Evolutionary conservation across 202 grass and related monocot genomes (phyloP).

Genomic region (Panicum virgatum): DNA sequence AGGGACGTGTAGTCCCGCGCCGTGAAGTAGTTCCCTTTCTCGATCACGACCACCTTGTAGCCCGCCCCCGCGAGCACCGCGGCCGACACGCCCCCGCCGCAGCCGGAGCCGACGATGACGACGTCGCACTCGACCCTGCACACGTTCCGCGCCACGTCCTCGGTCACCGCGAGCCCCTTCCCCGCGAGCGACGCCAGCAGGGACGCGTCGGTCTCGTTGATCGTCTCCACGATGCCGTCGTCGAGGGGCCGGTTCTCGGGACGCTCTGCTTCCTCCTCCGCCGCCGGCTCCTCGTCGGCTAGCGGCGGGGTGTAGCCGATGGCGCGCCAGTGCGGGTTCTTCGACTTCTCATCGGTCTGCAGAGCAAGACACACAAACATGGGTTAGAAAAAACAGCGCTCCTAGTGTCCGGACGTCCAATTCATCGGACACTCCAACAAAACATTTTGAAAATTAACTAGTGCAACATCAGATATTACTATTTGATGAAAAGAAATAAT

Average conservation of each 20-base stretch:
- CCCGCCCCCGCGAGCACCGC: slow-evolving; percentile 70
- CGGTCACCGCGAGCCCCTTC: slow-evolving; percentile 49
- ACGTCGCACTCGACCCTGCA: slow-evolving; percentile 66
- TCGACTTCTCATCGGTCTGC: slow-evolving; percentile 73
- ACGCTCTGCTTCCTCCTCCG: not conserved
- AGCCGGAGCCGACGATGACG: slow-evolving; percentile 75
- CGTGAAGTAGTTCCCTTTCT: slow-evolving; percentile 92
- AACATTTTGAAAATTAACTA: too few species aligned
- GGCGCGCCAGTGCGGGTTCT: slow-evolving; percentile 77
- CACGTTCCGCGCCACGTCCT: slow-evolving; percentile 20
- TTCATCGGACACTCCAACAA: too few species aligned
- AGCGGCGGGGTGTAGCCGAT: slow-evolving; percentile 62
- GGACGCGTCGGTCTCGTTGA: slow-evolving; percentile 53
- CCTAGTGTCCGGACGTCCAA: too few species aligned
- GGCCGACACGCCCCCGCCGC: slow-evolving; percentile 81
- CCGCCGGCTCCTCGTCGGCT: slow-evolving; percentile 7
- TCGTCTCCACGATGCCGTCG: slow-evolving; percentile 75
- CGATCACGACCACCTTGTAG: slow-evolving; percentile 80
- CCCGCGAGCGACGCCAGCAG: slow-evolving; percentile 35
- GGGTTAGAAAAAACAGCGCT: too few species aligned
- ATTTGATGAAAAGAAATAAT: too few species aligned
- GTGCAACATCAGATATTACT: not conserved
- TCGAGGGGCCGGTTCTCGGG: slow-evolving; percentile 62
- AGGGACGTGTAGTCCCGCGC: slow-evolving; percentile 71
- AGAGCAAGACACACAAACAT: not conserved